Percentiles rank a stretch among this genome's conserved stretches.
These are phyloP conservation scores for Priceomyces melissophilus DNA, from an alignment of 805 yeast species.

Conservation along the genomic window DNA sequence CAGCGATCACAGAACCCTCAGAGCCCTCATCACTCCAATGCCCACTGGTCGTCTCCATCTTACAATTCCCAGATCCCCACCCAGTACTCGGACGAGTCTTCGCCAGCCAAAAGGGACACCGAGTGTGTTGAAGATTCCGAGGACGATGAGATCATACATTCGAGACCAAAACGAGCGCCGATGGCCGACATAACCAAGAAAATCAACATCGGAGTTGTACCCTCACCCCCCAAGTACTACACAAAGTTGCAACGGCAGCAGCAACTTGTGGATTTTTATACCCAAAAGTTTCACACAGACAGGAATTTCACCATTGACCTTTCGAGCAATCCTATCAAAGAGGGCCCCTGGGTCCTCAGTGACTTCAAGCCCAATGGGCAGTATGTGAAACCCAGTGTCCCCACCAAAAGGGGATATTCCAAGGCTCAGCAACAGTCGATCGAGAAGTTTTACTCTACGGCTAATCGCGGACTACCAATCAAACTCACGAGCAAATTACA, in stretches of 20 bases:
- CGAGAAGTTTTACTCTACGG: constrained; percentile 11
- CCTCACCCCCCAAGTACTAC: constrained; percentile 4
- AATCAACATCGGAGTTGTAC: constrained; percentile 2
- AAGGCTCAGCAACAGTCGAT: constrained; percentile 12
- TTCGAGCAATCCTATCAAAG: constrained; percentile 32
- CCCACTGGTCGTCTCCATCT: too few relatives aligned
- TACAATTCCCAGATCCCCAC: constrained; percentile 8
- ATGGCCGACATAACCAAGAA: not conserved
- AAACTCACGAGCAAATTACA: too few relatives aligned
- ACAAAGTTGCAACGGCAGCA: constrained; percentile 35
- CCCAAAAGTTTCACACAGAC: constrained; percentile 17
- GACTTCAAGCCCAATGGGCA: constrained; percentile 33
- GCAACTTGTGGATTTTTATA: constrained; percentile 23
- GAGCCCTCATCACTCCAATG: too few relatives aligned
- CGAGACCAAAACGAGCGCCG: not conserved
- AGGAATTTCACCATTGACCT: constrained; percentile 22
- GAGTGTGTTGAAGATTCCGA: constrained; percentile 9
- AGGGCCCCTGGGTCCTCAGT: constrained; percentile 30
- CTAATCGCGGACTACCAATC: constrained; percentile 3
- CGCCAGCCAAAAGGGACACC: constrained; percentile 4
- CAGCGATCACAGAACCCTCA: too few relatives aligned
- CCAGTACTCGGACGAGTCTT: constrained; percentile 6
- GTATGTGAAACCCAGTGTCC: constrained; percentile 14
- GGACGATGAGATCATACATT: constrained; percentile 4
- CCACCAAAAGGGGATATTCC: constrained; percentile 13